Evolutionary conservation across 257 asterid species (phyloP).

Genomic region (Parsonsia alboflavescens): DNA sequence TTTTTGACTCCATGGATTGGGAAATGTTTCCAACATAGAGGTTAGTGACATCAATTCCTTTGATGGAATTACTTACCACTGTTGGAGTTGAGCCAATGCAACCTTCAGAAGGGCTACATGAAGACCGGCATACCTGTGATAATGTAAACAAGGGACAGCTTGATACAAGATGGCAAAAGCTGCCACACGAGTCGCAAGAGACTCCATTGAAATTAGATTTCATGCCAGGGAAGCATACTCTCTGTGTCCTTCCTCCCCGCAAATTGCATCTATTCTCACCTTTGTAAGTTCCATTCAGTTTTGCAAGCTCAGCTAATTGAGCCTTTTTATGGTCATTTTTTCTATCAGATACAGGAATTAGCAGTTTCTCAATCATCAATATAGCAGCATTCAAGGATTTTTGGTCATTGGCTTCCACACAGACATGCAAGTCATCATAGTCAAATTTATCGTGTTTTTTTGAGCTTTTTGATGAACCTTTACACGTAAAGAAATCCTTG

Average conservation of each 20-base stretch:
- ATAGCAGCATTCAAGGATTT: slow-evolving; percentile 29
- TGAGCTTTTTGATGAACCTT: slow-evolving; percentile 17
- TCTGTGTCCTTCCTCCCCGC: slow-evolving; percentile 34
- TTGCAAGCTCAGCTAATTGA: slow-evolving; percentile 32
- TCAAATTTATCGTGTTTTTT: slow-evolving; percentile 16
- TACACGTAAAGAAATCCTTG: slow-evolving; percentile 31
- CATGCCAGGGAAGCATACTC: slow-evolving; percentile 28
- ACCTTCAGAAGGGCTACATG: slow-evolving; percentile 10
- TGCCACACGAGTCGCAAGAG: slow-evolving; percentile 35
- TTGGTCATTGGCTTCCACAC: slow-evolving; percentile 30
- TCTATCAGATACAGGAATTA: slow-evolving; percentile 32
- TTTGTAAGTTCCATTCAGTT: slow-evolving; percentile 25
- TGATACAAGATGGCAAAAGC: slow-evolving; percentile 28
- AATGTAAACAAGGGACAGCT: slow-evolving; percentile 21
- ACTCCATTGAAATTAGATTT: slow-evolving; percentile 25
- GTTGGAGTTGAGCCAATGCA: slow-evolving; percentile 8
- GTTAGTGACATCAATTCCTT: slow-evolving; percentile 22
- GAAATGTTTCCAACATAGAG: slow-evolving; percentile 30
- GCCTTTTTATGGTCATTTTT: slow-evolving; percentile 30
- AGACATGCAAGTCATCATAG: slow-evolving; percentile 31
- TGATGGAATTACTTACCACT: slow-evolving; percentile 2
- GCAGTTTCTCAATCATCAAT: slow-evolving; percentile 34
- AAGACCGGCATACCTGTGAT: not conserved
- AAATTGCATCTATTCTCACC: slow-evolving; percentile 26
- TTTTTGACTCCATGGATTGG: slow-evolving; percentile 17